Conservation (phyloP, 1,284 basidiomycete genomes). For the Coriolopsis trogii region DNA sequence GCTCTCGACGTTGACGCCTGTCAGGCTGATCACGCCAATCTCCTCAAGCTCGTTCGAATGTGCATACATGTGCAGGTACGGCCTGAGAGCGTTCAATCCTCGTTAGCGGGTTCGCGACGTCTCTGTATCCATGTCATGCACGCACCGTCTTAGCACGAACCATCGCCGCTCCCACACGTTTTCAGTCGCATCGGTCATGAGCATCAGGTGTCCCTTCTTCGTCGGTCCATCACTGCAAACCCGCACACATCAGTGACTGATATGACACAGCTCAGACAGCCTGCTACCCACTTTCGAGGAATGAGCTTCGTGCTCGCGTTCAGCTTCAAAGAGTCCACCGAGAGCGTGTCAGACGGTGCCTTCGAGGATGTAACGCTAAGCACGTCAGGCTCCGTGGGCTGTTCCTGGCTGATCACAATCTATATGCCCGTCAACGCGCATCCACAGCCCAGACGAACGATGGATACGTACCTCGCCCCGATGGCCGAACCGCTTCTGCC, state of each 20-base stretch:
- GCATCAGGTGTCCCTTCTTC: conserved; percentile 82
- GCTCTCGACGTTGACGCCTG: conserved; percentile 83
- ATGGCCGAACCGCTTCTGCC: conserved; percentile 84
- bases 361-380: conserved; percentile 46
- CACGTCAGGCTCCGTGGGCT: conserved; percentile 54
- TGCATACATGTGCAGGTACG: conserved; percentile 88
- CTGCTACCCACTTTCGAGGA: conserved; percentile 68
- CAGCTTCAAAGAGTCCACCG: conserved; percentile 63
- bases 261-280: no score
- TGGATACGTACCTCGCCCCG: conserved; percentile 69
- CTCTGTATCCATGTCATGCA: not conserved
- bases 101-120: conserved; percentile 2
- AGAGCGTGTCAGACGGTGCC: conserved; percentile 40
- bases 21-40: conserved; percentile 82
- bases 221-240: conserved; percentile 73
- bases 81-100: conserved; percentile 52
- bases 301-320: conserved; percentile 74
- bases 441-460: no score
- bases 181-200: conserved; percentile 79
- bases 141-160: conserved; percentile 88
- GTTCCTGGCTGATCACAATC: conserved; percentile 79
- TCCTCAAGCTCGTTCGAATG: conserved; percentile 85
- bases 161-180: conserved; percentile 84
- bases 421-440: no score
- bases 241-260: no score